These are phyloP conservation scores for Penicillium paradoxum DNA, from an alignment of 495 filamentous ascomycete genomes.

Conservation along the genomic window DNA sequence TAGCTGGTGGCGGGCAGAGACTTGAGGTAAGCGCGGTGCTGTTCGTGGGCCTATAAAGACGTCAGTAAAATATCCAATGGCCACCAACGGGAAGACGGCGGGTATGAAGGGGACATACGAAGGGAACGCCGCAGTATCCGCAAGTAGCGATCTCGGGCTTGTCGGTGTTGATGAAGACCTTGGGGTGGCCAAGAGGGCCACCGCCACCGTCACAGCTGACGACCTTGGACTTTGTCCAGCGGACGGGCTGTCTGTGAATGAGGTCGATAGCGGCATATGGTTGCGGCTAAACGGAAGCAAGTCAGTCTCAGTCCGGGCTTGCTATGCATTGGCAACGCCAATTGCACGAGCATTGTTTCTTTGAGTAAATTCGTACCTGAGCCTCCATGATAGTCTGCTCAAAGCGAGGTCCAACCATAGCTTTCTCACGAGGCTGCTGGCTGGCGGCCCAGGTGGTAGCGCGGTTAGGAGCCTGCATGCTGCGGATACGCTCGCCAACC, in stretches of 20 bases:
- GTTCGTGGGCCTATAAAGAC: constrained; percentile 67
- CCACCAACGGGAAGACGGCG: background rate
- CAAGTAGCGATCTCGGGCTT: constrained; percentile 90
- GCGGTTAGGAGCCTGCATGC: constrained; percentile 84
- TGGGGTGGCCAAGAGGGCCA: constrained; percentile 84
- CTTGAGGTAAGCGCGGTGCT: constrained; percentile 75
- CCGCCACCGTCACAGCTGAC: constrained; percentile 93
- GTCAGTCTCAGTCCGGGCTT: constrained; percentile 8
- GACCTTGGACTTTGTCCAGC: constrained; percentile 75
- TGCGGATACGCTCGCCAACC: constrained; percentile 55
- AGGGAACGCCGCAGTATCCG: constrained; percentile 92
- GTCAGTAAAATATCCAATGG: constrained; percentile 2
- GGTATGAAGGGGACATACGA: constrained; percentile 53
- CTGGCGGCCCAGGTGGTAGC: constrained; percentile 70
- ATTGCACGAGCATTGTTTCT: background rate
- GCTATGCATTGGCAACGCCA: constrained; percentile 4
- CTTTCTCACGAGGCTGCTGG: constrained; percentile 72
- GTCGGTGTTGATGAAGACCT: constrained; percentile 95
- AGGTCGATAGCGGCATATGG: constrained; percentile 87
- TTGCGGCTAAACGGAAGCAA: constrained; percentile 57
- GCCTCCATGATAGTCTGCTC: constrained; percentile 90
- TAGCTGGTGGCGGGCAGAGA: constrained; percentile 73
- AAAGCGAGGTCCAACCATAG: constrained; percentile 90
- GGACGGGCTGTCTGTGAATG: constrained; percentile 91
- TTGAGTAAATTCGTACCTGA: constrained; percentile 60